These are phyloP conservation scores for Calocybe gangraenosa DNA, from an alignment of 768 basidiomycete genomes.

Conservation along the genomic window DNA sequence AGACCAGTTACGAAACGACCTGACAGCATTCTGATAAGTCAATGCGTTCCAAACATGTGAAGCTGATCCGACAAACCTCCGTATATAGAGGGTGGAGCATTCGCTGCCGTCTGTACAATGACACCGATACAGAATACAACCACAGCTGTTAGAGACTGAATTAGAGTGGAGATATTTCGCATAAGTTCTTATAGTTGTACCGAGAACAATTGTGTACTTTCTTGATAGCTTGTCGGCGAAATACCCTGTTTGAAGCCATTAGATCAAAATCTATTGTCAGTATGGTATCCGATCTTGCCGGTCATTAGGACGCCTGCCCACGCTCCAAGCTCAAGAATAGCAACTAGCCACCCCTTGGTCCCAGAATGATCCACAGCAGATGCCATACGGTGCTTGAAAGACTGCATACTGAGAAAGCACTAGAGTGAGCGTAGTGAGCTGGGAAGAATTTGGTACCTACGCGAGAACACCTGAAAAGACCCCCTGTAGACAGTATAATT, in stretches of 20 bases:
- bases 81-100: slow-evolving; percentile 56
- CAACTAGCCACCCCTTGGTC: slow-evolving; percentile 68
- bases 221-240: slow-evolving; percentile 70
- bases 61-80: slow-evolving; percentile 35
- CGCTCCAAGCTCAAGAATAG: slow-evolving; percentile 72
- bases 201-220: slow-evolving; percentile 66
- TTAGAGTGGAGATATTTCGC: slow-evolving; percentile 3
- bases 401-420: slow-evolving; percentile 35
- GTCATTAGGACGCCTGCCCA: slow-evolving; percentile 74
- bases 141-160: slow-evolving; percentile 40
- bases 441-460: slow-evolving; percentile 24
- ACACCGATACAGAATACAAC: slow-evolving; percentile 67
- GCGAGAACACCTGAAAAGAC: slow-evolving; percentile 74
- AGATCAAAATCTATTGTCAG: not conserved
- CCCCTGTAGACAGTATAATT: slow-evolving; percentile 35
- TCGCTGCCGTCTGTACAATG: slow-evolving; percentile 64
- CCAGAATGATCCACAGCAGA: slow-evolving; percentile 45
- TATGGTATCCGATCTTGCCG: slow-evolving; percentile 28
- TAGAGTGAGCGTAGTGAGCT: not conserved
- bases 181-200: slow-evolving; percentile 25
- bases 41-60: not conserved
- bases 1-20: slow-evolving; percentile 76
- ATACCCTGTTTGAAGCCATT: slow-evolving; percentile 31
- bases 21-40: slow-evolving; percentile 19
- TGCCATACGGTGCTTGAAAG: slow-evolving; percentile 53